Conservation (phyloP, 2,329 filamentous ascomycete genomes). For the Clathrospora elynae region DNA sequence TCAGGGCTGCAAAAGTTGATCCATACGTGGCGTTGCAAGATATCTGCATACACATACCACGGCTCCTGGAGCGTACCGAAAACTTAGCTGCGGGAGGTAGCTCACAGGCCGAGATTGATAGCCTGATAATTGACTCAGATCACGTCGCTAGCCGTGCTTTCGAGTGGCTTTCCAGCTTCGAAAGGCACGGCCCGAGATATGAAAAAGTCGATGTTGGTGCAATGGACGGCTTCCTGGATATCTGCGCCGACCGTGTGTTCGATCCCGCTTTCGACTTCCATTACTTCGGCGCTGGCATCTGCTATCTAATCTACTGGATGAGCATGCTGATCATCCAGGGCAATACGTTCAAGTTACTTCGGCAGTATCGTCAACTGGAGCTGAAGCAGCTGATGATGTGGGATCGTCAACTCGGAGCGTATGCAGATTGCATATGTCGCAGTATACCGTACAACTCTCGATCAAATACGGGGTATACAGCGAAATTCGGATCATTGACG, state of each 20-base stretch:
- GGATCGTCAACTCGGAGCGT: constrained; percentile 38
- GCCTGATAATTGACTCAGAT: constrained; percentile 35
- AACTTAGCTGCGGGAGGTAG: constrained; percentile 13
- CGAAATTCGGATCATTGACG: constrained; percentile 41
- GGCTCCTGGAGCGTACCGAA: constrained; percentile 44
- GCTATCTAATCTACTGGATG: constrained; percentile 47
- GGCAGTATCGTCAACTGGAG: constrained; percentile 31
- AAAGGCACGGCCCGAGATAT: constrained; percentile 39
- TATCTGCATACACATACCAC: constrained; percentile 42
- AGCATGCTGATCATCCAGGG: constrained; percentile 44
- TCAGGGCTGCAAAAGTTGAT: constrained; percentile 37
- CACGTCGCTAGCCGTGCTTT: constrained; percentile 32
- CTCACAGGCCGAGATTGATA: constrained; percentile 25
- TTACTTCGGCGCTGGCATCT: constrained; percentile 41
- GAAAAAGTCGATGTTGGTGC: constrained; percentile 27
- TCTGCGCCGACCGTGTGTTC: constrained; percentile 36
- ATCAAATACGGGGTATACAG: constrained; percentile 37
- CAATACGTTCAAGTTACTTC: constrained; percentile 41
- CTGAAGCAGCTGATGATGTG: constrained; percentile 40
- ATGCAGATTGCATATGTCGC: constrained; percentile 41
- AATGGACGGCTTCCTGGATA: constrained; percentile 36
- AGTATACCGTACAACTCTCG: constrained; percentile 41
- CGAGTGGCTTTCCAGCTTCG: constrained; percentile 40
- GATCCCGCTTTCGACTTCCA: constrained; percentile 40
- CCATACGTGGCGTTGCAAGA: constrained; percentile 43